phyloP scores from a whole-genome alignment of 148 eudicot genomes.

The Arctostaphylos glauca region DNA sequence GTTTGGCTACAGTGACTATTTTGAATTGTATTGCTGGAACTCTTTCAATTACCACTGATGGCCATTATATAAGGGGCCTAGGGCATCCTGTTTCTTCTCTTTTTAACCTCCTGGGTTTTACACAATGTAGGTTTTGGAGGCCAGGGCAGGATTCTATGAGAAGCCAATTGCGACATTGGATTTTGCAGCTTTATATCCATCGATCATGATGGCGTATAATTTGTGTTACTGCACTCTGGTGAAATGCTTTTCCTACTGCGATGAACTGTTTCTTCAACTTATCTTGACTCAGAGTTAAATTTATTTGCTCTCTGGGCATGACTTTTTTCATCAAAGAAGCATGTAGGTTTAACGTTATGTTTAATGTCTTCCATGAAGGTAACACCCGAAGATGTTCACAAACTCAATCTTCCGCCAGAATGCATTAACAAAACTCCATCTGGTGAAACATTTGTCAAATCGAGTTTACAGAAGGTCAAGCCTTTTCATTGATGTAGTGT shows the following conservation, averaged over 20 bases:
- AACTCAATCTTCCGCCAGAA: slow-evolving; percentile 86
- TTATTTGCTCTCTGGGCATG: not conserved
- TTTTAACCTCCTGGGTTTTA: slow-evolving; percentile 6
- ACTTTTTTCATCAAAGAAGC: not conserved
- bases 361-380: slow-evolving; percentile 50
- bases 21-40: not conserved
- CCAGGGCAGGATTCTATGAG: slow-evolving; percentile 89
- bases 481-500: slow-evolving; percentile 5
- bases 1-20: not conserved
- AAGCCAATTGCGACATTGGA: slow-evolving; percentile 98
- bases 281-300: slow-evolving; percentile 3
- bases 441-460: slow-evolving; percentile 93
- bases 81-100: not conserved
- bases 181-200: slow-evolving; percentile 98
- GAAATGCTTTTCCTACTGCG: slow-evolving; percentile 15
- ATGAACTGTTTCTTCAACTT: not conserved
- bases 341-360: not conserved
- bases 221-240: slow-evolving; percentile 97
- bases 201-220: slow-evolving; percentile 99
- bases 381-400: slow-evolving; percentile 75
- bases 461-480: slow-evolving; percentile 82
- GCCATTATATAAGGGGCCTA: not conserved
- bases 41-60: not conserved
- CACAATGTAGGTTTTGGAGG: slow-evolving; percentile 80
- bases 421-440: slow-evolving; percentile 87